Base-by-base conservation (phyloP, 306 rosid genomes). In the Prunus kanzakura region DNA sequence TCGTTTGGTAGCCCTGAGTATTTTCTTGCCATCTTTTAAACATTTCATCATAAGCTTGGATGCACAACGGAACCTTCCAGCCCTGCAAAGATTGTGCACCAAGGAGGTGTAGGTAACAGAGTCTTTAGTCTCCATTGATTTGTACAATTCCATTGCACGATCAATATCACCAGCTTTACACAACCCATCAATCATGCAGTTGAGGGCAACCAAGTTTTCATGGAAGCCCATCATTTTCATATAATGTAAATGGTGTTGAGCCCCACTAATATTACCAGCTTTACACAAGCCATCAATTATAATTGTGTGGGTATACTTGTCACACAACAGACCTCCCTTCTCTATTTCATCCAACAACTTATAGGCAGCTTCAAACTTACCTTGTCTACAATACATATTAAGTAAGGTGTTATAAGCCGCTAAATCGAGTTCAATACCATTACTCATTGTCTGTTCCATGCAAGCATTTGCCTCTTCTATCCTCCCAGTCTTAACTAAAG, bases 41-140 rank as follows among this genome's bases (percentile, higher is more conserved):
- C 91, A 87, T 74, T 83, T 71, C 51, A 86, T 12, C 85, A 91
- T 78, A 74, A 87, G 69, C 78, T 90, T 90, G 43, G 96, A 87
- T 4, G 98, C 97, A 77, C 78, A 71, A 45, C 78, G 83, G 41
- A 80, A 86, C 82, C 88, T 85, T 35, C 90, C 27, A 35, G 76
- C 89, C 89, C 75, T 88, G 87, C 96, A 94, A 86, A 94, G 98
- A 84, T 86, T 88, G 79, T 86, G 85, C 85, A 87, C 90, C 83
- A 90, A 78, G 66, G 89, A 88, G 66, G 89, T 84, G 72, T 87
- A 89, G 2, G 95, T 86, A 77, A 83, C 74, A 30, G 89, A 82
- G 71, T 94, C 98, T 85, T 73, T 90, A 45, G 66, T 83, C 84
- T 88, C 89, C 97, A 89, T 91, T 12, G 83, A 75, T 61, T 91